A percentile compares a stretch with the other conserved stretches of the same genome.
Evolutionary conservation across 495 filamentous ascomycete genomes (phyloP).

Genomic region (Lasiosphaeria hispida): DNA sequence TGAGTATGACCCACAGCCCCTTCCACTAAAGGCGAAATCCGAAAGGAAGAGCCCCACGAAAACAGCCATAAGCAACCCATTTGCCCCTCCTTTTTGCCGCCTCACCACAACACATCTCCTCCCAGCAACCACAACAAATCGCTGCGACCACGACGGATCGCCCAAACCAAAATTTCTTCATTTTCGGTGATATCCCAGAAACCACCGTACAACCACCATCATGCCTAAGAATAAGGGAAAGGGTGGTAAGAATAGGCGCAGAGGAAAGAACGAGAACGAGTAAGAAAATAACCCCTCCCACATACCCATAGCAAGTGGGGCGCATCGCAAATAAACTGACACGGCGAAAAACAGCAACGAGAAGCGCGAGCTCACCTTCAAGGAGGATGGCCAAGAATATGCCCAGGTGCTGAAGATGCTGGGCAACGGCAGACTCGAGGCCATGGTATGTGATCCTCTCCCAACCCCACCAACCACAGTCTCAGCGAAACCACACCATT

Average conservation of each 20-base stretch:
- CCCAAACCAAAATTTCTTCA: not conserved
- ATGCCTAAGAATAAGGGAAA: conserved; percentile 47
- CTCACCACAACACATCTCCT: conserved; percentile 8
- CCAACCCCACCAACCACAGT: not conserved
- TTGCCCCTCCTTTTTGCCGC: conserved; percentile 19
- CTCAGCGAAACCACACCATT: not conserved
- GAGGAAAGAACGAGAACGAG: conserved; percentile 98
- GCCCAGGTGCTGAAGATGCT: conserved; percentile 99
- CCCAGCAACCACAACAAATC: conserved; percentile 3
- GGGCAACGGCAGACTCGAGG: conserved; percentile 95
- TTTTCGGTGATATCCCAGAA: not conserved
- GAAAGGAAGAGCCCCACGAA: conserved; percentile 19
- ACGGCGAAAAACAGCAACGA: conserved; percentile 65
- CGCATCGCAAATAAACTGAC: conserved; percentile 10
- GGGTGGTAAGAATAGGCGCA: conserved; percentile 97
- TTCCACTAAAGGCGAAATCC: conserved; percentile 17
- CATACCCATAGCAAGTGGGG: not conserved
- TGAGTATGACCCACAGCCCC: conserved; percentile 10
- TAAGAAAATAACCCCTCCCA: conserved; percentile 18
- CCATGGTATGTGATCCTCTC: conserved; percentile 36
- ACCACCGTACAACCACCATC: conserved; percentile 10
- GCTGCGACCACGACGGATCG: no score
- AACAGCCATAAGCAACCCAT: conserved; percentile 23
- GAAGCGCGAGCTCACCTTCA: conserved; percentile 97
- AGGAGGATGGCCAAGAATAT: conserved; percentile 99